phyloP scores from a whole-genome alignment of 148 eudicot genomes.

The Spergularia marina region DNA sequence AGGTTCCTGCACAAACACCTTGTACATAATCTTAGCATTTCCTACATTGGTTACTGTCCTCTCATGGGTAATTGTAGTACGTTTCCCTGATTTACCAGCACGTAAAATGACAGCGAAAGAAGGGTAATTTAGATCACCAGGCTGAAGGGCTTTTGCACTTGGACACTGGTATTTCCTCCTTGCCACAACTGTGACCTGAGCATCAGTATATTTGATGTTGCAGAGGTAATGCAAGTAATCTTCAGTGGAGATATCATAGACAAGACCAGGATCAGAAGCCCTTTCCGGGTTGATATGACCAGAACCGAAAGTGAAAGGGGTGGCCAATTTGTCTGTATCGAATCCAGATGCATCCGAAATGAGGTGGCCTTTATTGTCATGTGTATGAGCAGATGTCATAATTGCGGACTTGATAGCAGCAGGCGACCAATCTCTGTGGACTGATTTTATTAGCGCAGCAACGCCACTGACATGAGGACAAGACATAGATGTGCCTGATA shows the following conservation, averaged over 20 bases:
- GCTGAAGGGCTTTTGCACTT: conserved; percentile 16
- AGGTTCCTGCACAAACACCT: conserved; percentile 38
- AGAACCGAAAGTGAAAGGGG: conserved; percentile 62
- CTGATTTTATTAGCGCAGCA: conserved; percentile 57
- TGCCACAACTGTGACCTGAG: conserved; percentile 44
- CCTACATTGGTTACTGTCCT: conserved; percentile 73
- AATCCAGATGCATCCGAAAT: conserved; percentile 44
- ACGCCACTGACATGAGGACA: conserved; percentile 72
- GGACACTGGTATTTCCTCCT: conserved; percentile 51
- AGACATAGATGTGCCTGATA: conserved; percentile 82
- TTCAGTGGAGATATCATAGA: conserved; percentile 45
- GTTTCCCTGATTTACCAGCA: conserved; percentile 18
- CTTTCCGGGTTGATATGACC: conserved; percentile 67
- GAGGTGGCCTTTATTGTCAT: conserved; percentile 33
- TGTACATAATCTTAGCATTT: conserved; percentile 29
- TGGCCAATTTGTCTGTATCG: conserved; percentile 33
- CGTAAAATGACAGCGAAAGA: conserved; percentile 49
- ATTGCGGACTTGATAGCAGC: conserved; percentile 72
- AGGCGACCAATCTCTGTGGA: conserved; percentile 65
- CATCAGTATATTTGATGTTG: conserved; percentile 44
- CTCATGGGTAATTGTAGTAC: conserved; percentile 30
- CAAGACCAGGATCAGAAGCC: conserved; percentile 64
- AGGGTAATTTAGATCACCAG: conserved; percentile 66
- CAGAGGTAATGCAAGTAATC: conserved; percentile 59
- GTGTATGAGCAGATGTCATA: conserved; percentile 59